phyloP scores from a whole-genome alignment of 495 filamentous ascomycete genomes.

The Trichodelitschia bisporula region DNA sequence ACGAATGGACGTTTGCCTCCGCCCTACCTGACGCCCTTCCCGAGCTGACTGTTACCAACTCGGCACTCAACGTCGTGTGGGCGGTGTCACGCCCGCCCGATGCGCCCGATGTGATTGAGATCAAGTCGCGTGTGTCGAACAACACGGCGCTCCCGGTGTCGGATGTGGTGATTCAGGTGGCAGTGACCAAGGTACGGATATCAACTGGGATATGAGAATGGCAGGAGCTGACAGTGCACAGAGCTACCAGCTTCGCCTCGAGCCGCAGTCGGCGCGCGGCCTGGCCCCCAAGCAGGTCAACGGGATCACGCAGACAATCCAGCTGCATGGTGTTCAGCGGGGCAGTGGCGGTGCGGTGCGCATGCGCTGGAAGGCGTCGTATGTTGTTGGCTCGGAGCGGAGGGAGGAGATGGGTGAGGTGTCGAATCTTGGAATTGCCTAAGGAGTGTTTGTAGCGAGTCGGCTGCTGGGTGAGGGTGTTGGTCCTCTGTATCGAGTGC shows the following conservation, averaged over 20 bases:
- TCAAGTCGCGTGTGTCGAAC: constrained; percentile 53
- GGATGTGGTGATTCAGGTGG: constrained; percentile 73
- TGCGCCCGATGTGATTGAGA: constrained; percentile 23
- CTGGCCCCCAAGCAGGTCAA: constrained; percentile 46
- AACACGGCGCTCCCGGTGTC: constrained; percentile 40
- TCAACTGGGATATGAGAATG: too few species aligned
- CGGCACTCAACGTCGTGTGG: constrained; percentile 28
- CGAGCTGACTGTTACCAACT: constrained; percentile 33
- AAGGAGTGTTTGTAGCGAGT: constrained; percentile 5
- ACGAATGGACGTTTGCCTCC: constrained; percentile 89
- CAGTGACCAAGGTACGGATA: constrained; percentile 59
- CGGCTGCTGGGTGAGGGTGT: too few species aligned
- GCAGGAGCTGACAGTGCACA: too few species aligned
- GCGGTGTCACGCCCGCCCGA: constrained; percentile 12
- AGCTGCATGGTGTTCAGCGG: constrained; percentile 41
- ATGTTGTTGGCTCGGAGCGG: constrained; percentile 31
- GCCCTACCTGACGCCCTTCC: constrained; percentile 49
- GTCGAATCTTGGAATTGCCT: constrained; percentile 53
- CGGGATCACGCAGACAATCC: constrained; percentile 65
- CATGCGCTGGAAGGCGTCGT: constrained; percentile 69
- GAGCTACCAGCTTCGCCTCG: constrained; percentile 58
- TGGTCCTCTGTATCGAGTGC: too few species aligned
- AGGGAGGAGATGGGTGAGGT: constrained; percentile 77
- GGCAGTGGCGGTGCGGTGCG: constrained; percentile 57
- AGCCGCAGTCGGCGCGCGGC: constrained; percentile 56